phyloP scores from a whole-genome alignment of 2,329 filamentous ascomycete genomes.

The Thyridium curvatum region DNA sequence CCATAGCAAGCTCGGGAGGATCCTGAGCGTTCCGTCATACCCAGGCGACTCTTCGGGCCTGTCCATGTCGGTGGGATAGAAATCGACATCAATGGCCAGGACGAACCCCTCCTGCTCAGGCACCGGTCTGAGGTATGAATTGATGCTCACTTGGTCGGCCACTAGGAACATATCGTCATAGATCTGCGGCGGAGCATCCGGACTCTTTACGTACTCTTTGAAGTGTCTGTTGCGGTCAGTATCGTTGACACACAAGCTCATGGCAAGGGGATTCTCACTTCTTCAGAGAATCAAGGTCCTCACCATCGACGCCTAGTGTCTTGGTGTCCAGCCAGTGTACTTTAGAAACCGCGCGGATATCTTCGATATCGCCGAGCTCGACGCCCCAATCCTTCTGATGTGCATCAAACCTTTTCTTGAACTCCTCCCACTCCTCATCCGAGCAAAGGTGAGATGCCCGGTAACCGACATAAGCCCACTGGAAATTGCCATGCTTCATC shows the following conservation, averaged over 20 bases:
- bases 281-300: constrained; percentile 1
- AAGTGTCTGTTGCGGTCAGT: no score
- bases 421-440: constrained; percentile 15
- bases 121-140: constrained; percentile 5
- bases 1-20: not conserved
- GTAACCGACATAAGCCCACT: constrained; percentile 17
- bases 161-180: constrained; percentile 4
- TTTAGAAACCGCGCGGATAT: constrained; percentile 1
- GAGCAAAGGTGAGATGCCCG: constrained; percentile 9
- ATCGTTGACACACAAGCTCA: no score
- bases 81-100: not conserved
- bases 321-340: constrained; percentile 4
- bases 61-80: not conserved
- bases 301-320: not conserved
- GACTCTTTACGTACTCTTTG: not conserved
- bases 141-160: constrained; percentile 5
- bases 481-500: no score
- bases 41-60: not conserved
- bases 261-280: constrained; percentile 3
- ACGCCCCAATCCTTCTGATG: constrained; percentile 17
- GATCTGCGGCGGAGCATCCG: not conserved
- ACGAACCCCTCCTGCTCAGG: not conserved
- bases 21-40: not conserved
- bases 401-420: constrained; percentile 15
- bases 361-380: constrained; percentile 3